Evolutionary conservation across 306 rosid species (phyloP).

Genomic region (Cicer judaicum): DNA sequence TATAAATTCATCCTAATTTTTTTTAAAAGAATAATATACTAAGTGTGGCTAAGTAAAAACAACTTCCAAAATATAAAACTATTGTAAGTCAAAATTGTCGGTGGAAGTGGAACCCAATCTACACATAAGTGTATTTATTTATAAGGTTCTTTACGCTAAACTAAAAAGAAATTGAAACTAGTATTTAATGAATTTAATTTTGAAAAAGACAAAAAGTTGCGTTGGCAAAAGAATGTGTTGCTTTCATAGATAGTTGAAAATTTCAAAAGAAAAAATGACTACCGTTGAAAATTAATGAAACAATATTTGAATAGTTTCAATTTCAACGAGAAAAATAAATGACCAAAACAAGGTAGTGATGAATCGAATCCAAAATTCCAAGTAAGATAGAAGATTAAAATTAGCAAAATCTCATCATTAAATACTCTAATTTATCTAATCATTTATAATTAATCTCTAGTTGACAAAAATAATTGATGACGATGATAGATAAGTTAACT

Average conservation of each 20-base stretch:
- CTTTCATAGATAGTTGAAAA: slow-evolving; percentile 1
- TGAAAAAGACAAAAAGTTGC: slow-evolving; percentile 7
- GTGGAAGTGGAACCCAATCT: slow-evolving; percentile 1
- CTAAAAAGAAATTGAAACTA: not conserved
- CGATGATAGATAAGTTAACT: too few relatives aligned
- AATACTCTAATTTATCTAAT: too few relatives aligned
- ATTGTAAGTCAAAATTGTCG: slow-evolving; percentile 43
- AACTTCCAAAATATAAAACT: not conserved
- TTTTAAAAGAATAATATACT: too few relatives aligned
- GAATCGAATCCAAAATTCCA: too few relatives aligned
- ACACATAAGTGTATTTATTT: too few relatives aligned
- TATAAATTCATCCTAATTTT: too few relatives aligned
- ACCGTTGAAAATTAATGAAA: slow-evolving; percentile 18
- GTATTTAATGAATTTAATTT: not conserved
- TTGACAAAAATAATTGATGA: too few relatives aligned
- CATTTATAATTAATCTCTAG: too few relatives aligned
- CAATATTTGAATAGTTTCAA: slow-evolving; percentile 1
- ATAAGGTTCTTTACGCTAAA: not conserved
- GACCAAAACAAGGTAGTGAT: too few relatives aligned
- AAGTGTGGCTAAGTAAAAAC: not conserved
- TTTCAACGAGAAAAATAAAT: slow-evolving; percentile 29
- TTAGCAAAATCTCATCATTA: too few relatives aligned
- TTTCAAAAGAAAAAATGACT: not conserved
- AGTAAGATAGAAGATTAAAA: too few relatives aligned
- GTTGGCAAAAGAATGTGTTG: slow-evolving; percentile 4